Percentiles rank a stretch among this genome's conserved stretches.
phyloP scores from a whole-genome alignment of 2,329 filamentous ascomycete species.

The Lasiodiplodia sp. region DNA sequence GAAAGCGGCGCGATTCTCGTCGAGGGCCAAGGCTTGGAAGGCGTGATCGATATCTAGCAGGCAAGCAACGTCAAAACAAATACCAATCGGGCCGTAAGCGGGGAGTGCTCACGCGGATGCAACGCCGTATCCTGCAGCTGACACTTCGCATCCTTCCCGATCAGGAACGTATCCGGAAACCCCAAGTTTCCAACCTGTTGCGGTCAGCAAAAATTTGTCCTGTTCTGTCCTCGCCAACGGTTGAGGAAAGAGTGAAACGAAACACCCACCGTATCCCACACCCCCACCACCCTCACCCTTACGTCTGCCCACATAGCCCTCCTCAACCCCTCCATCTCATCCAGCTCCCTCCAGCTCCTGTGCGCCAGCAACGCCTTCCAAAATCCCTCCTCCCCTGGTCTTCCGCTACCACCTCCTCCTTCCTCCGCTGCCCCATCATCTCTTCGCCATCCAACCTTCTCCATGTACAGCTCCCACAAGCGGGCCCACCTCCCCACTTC shows the following conservation, averaged over 20 bases:
- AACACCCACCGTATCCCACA: conserved; percentile 53
- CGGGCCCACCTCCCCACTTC: conserved; percentile 56
- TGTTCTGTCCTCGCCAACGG: not conserved
- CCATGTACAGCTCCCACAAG: conserved; percentile 28
- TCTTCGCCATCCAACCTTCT: not conserved
- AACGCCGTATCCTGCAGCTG: conserved; percentile 23
- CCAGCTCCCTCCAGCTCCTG: conserved; percentile 2
- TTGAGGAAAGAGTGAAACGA: not conserved
- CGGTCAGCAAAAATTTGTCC: not conserved
- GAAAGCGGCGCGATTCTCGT: conserved; percentile 61
- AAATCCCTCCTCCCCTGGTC: not conserved
- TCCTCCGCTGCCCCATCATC: not conserved
- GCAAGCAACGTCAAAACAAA: not conserved
- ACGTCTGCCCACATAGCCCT: conserved; percentile 13
- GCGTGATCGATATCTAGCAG: conserved; percentile 57
- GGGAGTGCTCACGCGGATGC: conserved; percentile 11
- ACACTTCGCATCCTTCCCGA: conserved; percentile 13
- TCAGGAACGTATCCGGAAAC: conserved; percentile 16
- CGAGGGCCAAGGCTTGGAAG: conserved; percentile 63
- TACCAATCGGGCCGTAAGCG: not conserved
- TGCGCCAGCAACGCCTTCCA: conserved; percentile 9
- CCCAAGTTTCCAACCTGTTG: conserved; percentile 1
- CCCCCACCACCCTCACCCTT: conserved; percentile 53
- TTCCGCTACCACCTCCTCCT: not conserved
- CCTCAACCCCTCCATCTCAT: conserved; percentile 20